Evolutionary conservation across 176 grass and related monocot species (phyloP).

Genomic region (Juncus effusus): DNA sequence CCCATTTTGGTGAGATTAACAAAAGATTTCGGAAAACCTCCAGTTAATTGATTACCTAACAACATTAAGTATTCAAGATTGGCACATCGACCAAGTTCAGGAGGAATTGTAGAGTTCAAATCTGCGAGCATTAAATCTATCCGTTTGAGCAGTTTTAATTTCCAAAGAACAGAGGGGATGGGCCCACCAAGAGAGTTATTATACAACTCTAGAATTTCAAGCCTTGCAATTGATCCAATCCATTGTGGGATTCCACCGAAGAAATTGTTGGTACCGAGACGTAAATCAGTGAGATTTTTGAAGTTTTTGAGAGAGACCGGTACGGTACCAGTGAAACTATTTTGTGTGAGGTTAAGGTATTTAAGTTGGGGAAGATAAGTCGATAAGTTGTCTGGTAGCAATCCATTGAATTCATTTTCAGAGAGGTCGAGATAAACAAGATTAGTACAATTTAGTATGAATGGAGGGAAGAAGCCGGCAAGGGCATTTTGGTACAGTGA

Average conservation of each 20-base stretch:
- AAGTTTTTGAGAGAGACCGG: conserved; percentile 40
- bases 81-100: conserved; percentile 49
- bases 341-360: no score
- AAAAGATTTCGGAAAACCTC: conserved; percentile 37
- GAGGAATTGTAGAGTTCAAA: conserved; percentile 51
- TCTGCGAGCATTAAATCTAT: conserved; percentile 35
- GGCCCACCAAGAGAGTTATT: conserved; percentile 45
- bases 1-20: conserved; percentile 40
- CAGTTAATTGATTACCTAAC: conserved; percentile 42
- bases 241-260: conserved; percentile 45
- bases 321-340: conserved; percentile 24
- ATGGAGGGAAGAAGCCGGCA: conserved; percentile 30
- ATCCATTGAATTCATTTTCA: conserved; percentile 31
- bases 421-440: conserved; percentile 53
- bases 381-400: no score
- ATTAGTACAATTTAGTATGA: conserved; percentile 37
- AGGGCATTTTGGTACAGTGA: conserved; percentile 30
- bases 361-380: no score
- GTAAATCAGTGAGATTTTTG: conserved; percentile 35
- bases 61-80: conserved; percentile 46
- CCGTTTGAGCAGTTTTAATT: conserved; percentile 40
- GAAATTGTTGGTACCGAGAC: conserved; percentile 37
- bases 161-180: conserved; percentile 50
- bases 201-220: conserved; percentile 44
- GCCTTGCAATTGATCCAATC: conserved; percentile 32